These are phyloP conservation scores for Arthrobotrys iridis DNA, from an alignment of 2,329 filamentous ascomycete genomes.

Conservation along the genomic window DNA sequence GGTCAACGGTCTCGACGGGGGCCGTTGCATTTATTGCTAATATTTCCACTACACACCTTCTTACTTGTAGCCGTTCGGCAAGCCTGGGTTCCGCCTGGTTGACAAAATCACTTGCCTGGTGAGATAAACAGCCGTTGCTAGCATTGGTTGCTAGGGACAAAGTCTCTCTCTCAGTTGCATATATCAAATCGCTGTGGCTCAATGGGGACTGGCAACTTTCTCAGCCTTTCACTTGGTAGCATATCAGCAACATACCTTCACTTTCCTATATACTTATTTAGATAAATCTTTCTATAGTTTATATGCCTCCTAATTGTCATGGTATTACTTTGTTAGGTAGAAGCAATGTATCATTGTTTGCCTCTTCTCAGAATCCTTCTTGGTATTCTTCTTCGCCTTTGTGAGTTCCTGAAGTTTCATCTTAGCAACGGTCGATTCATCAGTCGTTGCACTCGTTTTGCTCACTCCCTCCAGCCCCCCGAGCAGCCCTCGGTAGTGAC, in stretches of 20 bases:
- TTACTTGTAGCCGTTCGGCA: background rate
- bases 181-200: background rate
- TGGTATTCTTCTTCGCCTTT: background rate
- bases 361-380: background rate
- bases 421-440: too few relatives aligned
- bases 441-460: too few relatives aligned
- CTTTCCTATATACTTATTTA: background rate
- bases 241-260: background rate
- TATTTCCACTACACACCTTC: constrained; percentile 1
- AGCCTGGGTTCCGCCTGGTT: constrained; percentile 4
- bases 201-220: background rate
- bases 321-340: background rate
- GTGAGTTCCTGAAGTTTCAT: too few relatives aligned
- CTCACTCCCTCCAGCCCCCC: too few relatives aligned
- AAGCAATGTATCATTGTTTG: background rate
- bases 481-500: too few relatives aligned
- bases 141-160: constrained; percentile 2
- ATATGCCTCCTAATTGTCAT: background rate
- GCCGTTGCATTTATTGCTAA: constrained; percentile 7
- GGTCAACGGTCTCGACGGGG: constrained; percentile 3
- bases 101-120: background rate
- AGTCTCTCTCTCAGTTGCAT: background rate
- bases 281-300: background rate
- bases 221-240: background rate
- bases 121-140: background rate